Percentiles rank a stretch among this genome's conserved stretches.
Conservation (phyloP, 1,139 yeast species). For the Taphrina betulina region DNA sequence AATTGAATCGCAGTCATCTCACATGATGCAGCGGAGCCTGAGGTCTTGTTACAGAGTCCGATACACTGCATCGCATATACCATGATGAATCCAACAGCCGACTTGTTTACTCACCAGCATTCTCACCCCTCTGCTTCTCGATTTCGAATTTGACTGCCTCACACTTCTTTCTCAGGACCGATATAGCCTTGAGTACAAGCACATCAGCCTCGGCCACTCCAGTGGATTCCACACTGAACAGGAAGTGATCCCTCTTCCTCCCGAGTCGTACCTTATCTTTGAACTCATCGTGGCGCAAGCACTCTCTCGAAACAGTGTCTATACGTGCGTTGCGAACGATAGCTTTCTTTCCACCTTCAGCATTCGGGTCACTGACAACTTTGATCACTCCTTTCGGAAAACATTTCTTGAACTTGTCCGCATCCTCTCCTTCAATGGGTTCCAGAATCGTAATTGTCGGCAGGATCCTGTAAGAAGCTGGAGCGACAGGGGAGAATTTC, state of each 20-base stretch:
- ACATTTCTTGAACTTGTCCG: conserved; percentile 77
- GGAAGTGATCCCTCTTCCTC: conserved; percentile 85
- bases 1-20: no score
- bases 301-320: conserved; percentile 96
- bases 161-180: conserved; percentile 82
- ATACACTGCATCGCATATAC: no score
- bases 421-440: conserved; percentile 75
- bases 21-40: no score
- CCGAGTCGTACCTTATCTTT: conserved; percentile 86
- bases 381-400: conserved; percentile 93
- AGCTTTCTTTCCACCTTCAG: conserved; percentile 51
- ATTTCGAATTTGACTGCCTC: conserved; percentile 33
- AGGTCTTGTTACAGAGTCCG: no score
- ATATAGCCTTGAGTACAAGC: conserved; percentile 83
- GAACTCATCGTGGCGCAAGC: conserved; percentile 87
- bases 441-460: conserved; percentile 77
- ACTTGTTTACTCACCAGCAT: no score
- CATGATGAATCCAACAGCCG: no score
- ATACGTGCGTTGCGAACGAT: conserved; percentile 81
- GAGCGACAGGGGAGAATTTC: conserved; percentile 92
- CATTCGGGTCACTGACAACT: conserved; percentile 56
- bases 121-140: conserved; percentile 25
- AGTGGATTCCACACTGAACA: conserved; percentile 80
- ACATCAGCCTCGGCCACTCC: conserved; percentile 98
- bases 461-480: conserved; percentile 92